Evolutionary conservation across 352 stramenopile genomes (phyloP), one percentile per base, ranked within the genome.

Genomic region (Phytophthora fragariaefolia): DNA sequence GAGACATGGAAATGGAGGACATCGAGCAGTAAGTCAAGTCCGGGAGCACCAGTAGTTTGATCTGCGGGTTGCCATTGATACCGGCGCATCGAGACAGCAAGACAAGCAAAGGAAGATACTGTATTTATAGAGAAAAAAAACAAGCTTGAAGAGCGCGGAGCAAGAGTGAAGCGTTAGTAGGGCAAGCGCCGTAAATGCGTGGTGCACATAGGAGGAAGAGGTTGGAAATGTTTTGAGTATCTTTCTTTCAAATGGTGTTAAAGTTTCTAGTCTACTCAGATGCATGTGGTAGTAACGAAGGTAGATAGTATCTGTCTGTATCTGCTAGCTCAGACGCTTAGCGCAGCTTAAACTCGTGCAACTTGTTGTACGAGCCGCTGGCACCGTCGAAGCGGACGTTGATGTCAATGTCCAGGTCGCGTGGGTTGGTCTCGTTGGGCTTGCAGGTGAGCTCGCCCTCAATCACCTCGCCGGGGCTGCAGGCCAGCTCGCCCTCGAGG

Each of bases 371-470:
- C 40, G 84, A 89, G 50, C 72, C 79, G 45, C 74, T 92, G 20
- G 77, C 58, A 53, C 86, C 85, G 57, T 94, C 86, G 51, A 94
- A 94, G 48, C 81, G 84, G 50, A 96, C 83, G 20, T 76, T 77
- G 46, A 96, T 90, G 63, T 92, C 80, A 56, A 98, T 98, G 74
- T 98, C 96, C 34, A 98, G 74, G 63, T 98, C 93, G 32, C 96
- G 94, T 40, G 92, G 95, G 80, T 98, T 98, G 48, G 87, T 82
- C 10, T 77, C 84, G 66, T 98, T 98, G 18, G 91, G 92, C 52
- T 86, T 90, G 78, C 86, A 96, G 18, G 76, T 83, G 45, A 98
- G 79, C 34, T 88, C 95, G 24, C 96, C 96, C 47, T 93, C 87
- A 43, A 99, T 92, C 24, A 89, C 67, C 55, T 99, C 95, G 12